A percentile compares a stretch with the other conserved stretches of the same genome.
These are phyloP conservation scores for Drechslera avenae DNA, from an alignment of 2,329 filamentous ascomycete genomes.

Conservation along the genomic window DNA sequence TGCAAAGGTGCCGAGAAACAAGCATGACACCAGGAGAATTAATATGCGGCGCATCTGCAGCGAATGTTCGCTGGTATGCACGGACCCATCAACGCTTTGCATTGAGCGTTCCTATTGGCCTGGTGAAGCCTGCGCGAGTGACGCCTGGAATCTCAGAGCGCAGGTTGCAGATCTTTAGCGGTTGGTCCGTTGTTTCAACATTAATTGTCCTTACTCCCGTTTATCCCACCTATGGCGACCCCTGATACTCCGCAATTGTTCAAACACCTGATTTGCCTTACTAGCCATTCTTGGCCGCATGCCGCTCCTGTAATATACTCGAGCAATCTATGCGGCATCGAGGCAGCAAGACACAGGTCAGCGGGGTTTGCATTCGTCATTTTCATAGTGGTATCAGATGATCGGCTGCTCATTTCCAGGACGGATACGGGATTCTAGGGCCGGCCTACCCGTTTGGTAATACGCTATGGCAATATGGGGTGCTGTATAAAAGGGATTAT, in stretches of 20 bases:
- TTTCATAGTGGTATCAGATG: slow-evolving; percentile 22
- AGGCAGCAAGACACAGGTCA: slow-evolving; percentile 14
- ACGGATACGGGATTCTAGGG: slow-evolving; percentile 20
- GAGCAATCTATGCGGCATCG: slow-evolving; percentile 29
- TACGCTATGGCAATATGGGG: background rate
- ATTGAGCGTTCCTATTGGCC: slow-evolving; percentile 2
- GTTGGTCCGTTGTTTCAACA: slow-evolving; percentile 1
- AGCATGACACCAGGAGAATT: slow-evolving; percentile 10
- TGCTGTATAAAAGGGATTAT: slow-evolving; percentile 24
- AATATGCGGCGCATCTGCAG: slow-evolving; percentile 24
- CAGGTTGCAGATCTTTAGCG: background rate
- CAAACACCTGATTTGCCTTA: slow-evolving; percentile 14
- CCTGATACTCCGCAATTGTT: slow-evolving; percentile 21
- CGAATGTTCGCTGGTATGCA: slow-evolving; percentile 4
- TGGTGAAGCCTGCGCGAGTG: background rate
- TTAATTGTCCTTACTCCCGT: slow-evolving; percentile 1
- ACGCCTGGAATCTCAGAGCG: slow-evolving; percentile 5
- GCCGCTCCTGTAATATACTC: slow-evolving; percentile 25
- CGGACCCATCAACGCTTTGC: background rate
- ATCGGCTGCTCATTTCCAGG: slow-evolving; percentile 15
- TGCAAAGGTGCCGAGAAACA: slow-evolving; percentile 11
- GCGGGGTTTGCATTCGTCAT: slow-evolving; percentile 11
- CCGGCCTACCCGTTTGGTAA: slow-evolving; percentile 18
- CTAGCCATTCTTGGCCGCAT: slow-evolving; percentile 8
- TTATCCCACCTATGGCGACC: slow-evolving; percentile 21